Conservation (phyloP, 352 stramenopile species). For the Heterotrichella gracilis region DNA sequence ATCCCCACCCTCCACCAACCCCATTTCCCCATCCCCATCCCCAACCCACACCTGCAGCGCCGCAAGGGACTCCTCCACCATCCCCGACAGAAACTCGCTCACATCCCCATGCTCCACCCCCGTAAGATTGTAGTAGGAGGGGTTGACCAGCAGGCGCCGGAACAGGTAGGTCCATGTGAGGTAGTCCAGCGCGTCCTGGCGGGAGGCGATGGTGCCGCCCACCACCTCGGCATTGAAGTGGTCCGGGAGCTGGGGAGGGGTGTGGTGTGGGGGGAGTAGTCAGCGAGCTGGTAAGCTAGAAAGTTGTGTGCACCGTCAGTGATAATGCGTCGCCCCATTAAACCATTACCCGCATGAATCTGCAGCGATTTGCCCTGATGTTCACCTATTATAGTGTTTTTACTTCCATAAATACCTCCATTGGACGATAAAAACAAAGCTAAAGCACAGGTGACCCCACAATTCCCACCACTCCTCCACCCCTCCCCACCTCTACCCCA, state of each 20-base stretch:
- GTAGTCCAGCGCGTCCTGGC: slow-evolving; percentile 94
- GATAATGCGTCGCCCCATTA: slow-evolving; percentile 63
- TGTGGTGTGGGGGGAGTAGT: too few relatives aligned
- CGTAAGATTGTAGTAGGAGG: slow-evolving; percentile 84
- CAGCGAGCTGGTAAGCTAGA: slow-evolving; percentile 31
- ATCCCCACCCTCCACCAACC: not conserved
- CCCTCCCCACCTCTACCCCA: slow-evolving; percentile 47
- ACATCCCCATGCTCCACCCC: slow-evolving; percentile 19
- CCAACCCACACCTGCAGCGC: slow-evolving; percentile 41
- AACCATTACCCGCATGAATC: slow-evolving; percentile 67
- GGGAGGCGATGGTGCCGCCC: slow-evolving; percentile 81
- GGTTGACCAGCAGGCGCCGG: slow-evolving; percentile 84
- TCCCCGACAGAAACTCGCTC: slow-evolving; percentile 33
- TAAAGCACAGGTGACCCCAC: too few relatives aligned
- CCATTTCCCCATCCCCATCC: too few relatives aligned
- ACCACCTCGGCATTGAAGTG: slow-evolving; percentile 95
- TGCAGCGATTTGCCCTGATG: too few relatives aligned
- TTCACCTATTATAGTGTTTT: too few relatives aligned
- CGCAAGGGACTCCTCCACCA: slow-evolving; percentile 35
- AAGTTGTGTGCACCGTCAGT: slow-evolving; percentile 82
- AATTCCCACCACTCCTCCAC: too few relatives aligned
- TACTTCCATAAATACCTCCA: too few relatives aligned
- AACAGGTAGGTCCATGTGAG: slow-evolving; percentile 99
- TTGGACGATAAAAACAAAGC: too few relatives aligned
- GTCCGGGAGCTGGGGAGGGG: slow-evolving; percentile 80